Evolutionary conservation across 2,329 filamentous ascomycete genomes (phyloP).

Genomic region (Aspergillus latus): DNA sequence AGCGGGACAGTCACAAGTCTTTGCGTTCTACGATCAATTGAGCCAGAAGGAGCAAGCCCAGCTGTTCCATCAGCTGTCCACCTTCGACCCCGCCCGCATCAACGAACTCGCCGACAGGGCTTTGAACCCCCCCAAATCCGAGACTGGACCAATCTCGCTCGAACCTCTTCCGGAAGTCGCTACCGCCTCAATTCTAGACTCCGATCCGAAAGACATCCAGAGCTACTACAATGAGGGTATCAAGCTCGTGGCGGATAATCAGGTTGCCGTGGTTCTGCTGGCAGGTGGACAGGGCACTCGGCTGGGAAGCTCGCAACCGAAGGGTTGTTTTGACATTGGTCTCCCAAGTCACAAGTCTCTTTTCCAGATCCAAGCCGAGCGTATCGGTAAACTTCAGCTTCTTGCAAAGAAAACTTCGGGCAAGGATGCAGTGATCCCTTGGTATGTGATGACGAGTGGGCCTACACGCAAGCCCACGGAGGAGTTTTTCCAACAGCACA

Average conservation of each 20-base stretch:
- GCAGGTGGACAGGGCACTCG: conserved; percentile 95
- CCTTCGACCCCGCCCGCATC: conserved; percentile 82
- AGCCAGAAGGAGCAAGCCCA: conserved; percentile 68
- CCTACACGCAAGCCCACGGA: conserved; percentile 91
- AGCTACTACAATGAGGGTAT: conserved; percentile 77
- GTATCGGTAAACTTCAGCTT: conserved; percentile 81
- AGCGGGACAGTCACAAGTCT: conserved; percentile 77
- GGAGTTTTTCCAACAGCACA: conserved; percentile 84
- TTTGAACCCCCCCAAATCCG: conserved; percentile 69
- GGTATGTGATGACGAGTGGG: conserved; percentile 99
- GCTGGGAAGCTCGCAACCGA: conserved; percentile 89
- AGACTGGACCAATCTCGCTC: conserved; percentile 57
- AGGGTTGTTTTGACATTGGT: conserved; percentile 96
- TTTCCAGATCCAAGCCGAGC: conserved; percentile 96
- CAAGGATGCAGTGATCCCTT: conserved; percentile 70
- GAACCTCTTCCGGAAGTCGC: conserved; percentile 86
- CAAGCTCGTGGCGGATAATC: conserved; percentile 65
- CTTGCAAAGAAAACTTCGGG: conserved; percentile 71
- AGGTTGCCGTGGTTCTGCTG: conserved; percentile 87
- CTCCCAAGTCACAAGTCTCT: conserved; percentile 89
- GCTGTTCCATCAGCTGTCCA: conserved; percentile 77
- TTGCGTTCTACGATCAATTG: conserved; percentile 83
- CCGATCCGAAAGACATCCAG: conserved; percentile 71
- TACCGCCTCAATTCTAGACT: conserved; percentile 88
- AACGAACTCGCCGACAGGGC: conserved; percentile 82